A percentile compares a stretch with the other conserved stretches of the same genome.
These are phyloP conservation scores for Thalassiosira ordinaria DNA, from an alignment of 352 stramenopile species.

Conservation along the genomic window DNA sequence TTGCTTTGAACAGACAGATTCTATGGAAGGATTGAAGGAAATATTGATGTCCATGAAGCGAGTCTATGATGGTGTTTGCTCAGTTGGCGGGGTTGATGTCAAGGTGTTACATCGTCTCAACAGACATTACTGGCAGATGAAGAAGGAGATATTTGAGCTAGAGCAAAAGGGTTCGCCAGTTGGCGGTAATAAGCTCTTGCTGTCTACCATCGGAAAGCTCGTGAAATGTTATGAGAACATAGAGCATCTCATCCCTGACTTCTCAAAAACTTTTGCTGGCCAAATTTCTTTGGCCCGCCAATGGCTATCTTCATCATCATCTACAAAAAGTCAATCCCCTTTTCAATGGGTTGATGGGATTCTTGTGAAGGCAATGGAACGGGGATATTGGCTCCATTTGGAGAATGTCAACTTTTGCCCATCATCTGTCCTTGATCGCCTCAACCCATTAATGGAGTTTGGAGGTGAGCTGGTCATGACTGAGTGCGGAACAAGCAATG, in stretches of 20 bases:
- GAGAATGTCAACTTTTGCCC: slow-evolving; percentile 99
- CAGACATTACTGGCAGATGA: slow-evolving; percentile 45
- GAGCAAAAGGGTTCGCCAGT: slow-evolving; percentile 35
- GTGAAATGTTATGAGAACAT: slow-evolving; percentile 45
- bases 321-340: slow-evolving; percentile 51
- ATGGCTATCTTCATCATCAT: slow-evolving; percentile 31
- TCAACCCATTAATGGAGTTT: slow-evolving; percentile 99
- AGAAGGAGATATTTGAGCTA: slow-evolving; percentile 43
- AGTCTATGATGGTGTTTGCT: slow-evolving; percentile 69
- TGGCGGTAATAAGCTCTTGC: slow-evolving; percentile 25
- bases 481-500: slow-evolving; percentile 94
- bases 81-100: slow-evolving; percentile 56
- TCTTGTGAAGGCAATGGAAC: slow-evolving; percentile 96
- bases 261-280: slow-evolving; percentile 39
- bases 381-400: slow-evolving; percentile 98
- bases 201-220: slow-evolving; percentile 50
- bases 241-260: slow-evolving; percentile 14
- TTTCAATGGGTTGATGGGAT: slow-evolving; percentile 99
- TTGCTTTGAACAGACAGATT: slow-evolving; percentile 98
- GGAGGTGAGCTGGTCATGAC: slow-evolving; percentile 97
- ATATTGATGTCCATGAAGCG: slow-evolving; percentile 47
- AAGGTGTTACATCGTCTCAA: slow-evolving; percentile 63
- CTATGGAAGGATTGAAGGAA: slow-evolving; percentile 69
- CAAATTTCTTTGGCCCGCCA: slow-evolving; percentile 40
- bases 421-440: slow-evolving; percentile 98